Conservation (phyloP, 192 early-diverging fungal species). For the Dissophora ornata region DNA sequence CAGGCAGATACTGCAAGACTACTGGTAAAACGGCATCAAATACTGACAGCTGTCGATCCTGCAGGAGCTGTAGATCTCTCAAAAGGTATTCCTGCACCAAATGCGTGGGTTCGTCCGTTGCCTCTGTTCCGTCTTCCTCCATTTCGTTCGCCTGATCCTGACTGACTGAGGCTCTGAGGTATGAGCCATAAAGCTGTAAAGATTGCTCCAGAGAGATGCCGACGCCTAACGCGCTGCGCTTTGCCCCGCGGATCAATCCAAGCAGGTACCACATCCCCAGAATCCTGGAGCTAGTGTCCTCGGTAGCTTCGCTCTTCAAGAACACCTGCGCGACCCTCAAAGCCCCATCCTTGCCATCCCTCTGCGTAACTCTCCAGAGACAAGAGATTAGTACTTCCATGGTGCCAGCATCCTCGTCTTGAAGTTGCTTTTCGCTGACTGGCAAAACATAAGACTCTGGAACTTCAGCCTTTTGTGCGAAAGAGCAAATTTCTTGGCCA, state of each 20-base stretch:
- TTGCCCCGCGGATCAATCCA: constrained; percentile 21
- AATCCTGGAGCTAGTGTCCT: constrained; percentile 8
- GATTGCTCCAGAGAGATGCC: constrained; percentile 52
- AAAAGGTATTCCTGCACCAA: constrained; percentile 53
- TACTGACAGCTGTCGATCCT: constrained; percentile 54
- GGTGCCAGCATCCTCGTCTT: constrained; percentile 7
- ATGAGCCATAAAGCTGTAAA: constrained; percentile 31
- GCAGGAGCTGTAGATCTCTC: constrained; percentile 55
- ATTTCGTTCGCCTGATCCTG: constrained; percentile 17
- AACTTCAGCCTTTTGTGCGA: constrained; percentile 37
- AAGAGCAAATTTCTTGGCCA: constrained; percentile 55
- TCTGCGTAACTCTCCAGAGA: constrained; percentile 31
- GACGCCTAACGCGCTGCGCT: neutral
- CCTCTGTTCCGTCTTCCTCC: constrained; percentile 24
- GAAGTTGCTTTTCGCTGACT: constrained; percentile 12
- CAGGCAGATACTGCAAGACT: constrained; percentile 55
- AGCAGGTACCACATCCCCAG: constrained; percentile 51
- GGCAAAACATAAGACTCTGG: constrained; percentile 48
- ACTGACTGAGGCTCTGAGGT: constrained; percentile 50
- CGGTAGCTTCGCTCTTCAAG: constrained; percentile 19
- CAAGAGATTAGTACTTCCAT: constrained; percentile 33
- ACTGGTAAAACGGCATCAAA: constrained; percentile 57
- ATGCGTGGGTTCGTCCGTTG: constrained; percentile 5
- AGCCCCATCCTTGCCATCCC: constrained; percentile 34
- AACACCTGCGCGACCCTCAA: constrained; percentile 35